phyloP scores from a whole-genome alignment of 768 basidiomycete genomes.

The Lyophyllum decastes region DNA sequence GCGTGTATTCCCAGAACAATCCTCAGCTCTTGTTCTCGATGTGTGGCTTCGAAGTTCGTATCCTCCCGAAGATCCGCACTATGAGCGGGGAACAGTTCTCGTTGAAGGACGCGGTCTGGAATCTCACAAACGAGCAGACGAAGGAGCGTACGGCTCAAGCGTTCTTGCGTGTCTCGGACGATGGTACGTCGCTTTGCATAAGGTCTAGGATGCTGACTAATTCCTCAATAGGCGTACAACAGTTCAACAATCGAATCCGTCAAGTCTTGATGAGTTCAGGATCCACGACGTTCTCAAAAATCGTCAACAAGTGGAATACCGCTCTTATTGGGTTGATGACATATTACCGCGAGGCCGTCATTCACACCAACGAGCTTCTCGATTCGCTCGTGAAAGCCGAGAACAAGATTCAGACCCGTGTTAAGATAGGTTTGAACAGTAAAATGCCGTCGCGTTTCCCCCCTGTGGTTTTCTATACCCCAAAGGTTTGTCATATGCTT shows the following conservation, averaged over 20 bases:
- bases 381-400: conserved; percentile 98
- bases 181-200: conserved; percentile 47
- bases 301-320: conserved; percentile 98
- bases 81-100: conserved; percentile 98
- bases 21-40: conserved; percentile 97
- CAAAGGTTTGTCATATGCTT: conserved; percentile 55
- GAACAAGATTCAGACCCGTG: conserved; percentile 99
- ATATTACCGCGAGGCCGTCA: conserved; percentile 96
- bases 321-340: conserved; percentile 96
- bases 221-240: conserved; percentile 68
- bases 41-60: conserved; percentile 98
- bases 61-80: conserved; percentile 93
- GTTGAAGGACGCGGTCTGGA: conserved; percentile 95
- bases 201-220: conserved; percentile 1
- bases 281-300: conserved; percentile 98
- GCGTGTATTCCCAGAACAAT: conserved; percentile 96
- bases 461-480: conserved; percentile 93
- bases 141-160: conserved; percentile 98
- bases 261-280: conserved; percentile 99
- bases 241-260: conserved; percentile 97
- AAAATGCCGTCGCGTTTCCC: conserved; percentile 99
- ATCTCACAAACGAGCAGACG: conserved; percentile 93
- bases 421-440: conserved; percentile 98
- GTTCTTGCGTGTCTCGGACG: conserved; percentile 96
- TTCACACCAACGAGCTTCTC: conserved; percentile 94